Evolutionary conservation across 495 filamentous ascomycete genomes (phyloP).

Genomic region (Hypomontagnella submonticulosa): DNA sequence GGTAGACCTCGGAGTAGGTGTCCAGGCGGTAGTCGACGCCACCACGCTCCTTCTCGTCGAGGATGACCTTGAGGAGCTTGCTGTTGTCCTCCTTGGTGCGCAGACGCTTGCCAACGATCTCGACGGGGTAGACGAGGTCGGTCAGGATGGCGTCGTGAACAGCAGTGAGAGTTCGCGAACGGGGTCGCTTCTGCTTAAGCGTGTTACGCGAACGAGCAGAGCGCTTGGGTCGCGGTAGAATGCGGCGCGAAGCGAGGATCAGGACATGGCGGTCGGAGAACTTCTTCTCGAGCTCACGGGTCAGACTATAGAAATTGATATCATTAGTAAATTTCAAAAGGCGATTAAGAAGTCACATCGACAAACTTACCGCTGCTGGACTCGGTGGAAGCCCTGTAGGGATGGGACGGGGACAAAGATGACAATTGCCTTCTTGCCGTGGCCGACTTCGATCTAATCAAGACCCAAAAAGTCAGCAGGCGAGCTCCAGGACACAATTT

Average conservation of each 20-base stretch:
- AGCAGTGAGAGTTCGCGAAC: conserved; percentile 94
- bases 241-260: conserved; percentile 97
- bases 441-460: conserved; percentile 95
- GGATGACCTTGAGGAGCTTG: conserved; percentile 97
- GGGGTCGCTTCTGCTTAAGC: conserved; percentile 97
- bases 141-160: conserved; percentile 96
- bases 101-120: conserved; percentile 98
- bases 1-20: conserved; percentile 99
- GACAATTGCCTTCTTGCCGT: conserved; percentile 99
- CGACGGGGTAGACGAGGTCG: conserved; percentile 98
- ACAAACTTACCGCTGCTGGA: conserved; percentile 94
- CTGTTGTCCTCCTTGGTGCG: conserved; percentile 96
- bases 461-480: conserved; percentile 75
- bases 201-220: conserved; percentile 91
- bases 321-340: conserved; percentile 39
- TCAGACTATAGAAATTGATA: conserved; percentile 71
- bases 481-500: conserved; percentile 65
- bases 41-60: conserved; percentile 99
- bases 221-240: conserved; percentile 96
- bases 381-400: conserved; percentile 94
- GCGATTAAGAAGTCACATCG: neutral
- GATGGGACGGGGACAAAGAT: conserved; percentile 99
- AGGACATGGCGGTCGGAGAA: conserved; percentile 99
- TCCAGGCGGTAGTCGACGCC: conserved; percentile 98
- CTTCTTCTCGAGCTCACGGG: conserved; percentile 99